Percentiles rank a stretch among this genome's conserved stretches.
Conservation (phyloP, 2,329 filamentous ascomycete species). For the Penicillium brevicompactum region DNA sequence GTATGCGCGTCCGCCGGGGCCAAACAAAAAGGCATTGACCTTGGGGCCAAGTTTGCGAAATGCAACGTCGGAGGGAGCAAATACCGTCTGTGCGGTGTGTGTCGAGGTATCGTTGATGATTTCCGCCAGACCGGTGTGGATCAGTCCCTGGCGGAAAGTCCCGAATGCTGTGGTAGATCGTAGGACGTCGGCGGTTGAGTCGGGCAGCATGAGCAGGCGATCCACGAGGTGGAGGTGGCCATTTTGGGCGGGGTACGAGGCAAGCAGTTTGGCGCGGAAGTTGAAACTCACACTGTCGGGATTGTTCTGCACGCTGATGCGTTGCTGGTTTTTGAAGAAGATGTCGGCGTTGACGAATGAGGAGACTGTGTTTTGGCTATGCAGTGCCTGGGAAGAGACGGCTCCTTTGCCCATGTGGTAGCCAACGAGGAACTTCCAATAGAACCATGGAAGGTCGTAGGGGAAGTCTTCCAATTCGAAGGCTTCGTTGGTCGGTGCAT, state of each 20-base stretch:
- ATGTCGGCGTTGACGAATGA: neutral
- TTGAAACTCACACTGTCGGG: neutral
- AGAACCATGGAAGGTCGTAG: neutral
- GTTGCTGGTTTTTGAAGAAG: neutral
- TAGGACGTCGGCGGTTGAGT: neutral
- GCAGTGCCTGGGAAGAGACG: neutral
- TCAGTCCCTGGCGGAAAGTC: neutral
- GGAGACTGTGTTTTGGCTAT: neutral
- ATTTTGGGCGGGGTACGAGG: neutral
- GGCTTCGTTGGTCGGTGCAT: neutral
- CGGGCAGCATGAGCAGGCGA: neutral
- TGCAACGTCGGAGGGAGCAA: neutral
- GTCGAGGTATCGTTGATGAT: neutral
- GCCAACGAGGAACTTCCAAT: neutral
- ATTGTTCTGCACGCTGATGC: neutral
- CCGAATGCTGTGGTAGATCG: neutral
- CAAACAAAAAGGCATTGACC: neutral
- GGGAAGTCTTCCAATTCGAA: neutral
- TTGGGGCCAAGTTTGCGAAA: neutral
- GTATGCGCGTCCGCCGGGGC: neutral
- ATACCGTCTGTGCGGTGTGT: neutral
- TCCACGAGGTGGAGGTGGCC: neutral
- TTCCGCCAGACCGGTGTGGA: neutral
- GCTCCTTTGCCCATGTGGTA: neutral
- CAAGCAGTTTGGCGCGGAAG: neutral